Percentiles rank a stretch among this genome's conserved stretches.
Conservation (phyloP, 2,329 filamentous ascomycete genomes). For the Emergomyces pasteurianus region DNA sequence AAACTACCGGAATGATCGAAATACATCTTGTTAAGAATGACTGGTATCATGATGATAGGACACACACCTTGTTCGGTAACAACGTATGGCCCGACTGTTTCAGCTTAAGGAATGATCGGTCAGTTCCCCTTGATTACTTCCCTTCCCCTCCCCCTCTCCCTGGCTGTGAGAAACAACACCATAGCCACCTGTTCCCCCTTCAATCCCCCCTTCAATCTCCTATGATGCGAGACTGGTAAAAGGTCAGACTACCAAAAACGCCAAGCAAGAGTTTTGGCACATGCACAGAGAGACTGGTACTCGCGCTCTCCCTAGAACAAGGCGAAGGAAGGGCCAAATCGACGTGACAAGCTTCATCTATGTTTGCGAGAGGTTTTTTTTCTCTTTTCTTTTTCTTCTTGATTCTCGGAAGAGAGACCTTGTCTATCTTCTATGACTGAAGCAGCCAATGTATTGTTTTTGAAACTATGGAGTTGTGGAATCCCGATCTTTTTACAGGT, state of each 20-base stretch:
- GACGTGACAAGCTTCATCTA: background rate
- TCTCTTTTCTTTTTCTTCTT: background rate
- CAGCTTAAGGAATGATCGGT: background rate
- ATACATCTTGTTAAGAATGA: background rate
- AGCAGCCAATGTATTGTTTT: background rate
- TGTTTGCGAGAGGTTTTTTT: background rate
- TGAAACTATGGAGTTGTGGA: background rate
- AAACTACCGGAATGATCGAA: background rate
- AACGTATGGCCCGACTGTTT: background rate
- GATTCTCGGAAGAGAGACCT: background rate
- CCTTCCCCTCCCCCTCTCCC: background rate
- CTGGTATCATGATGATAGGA: background rate
- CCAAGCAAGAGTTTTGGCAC: slow-evolving; percentile 11
- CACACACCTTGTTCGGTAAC: background rate
- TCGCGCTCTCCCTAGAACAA: background rate
- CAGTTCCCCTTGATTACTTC: background rate
- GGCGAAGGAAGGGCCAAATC: background rate
- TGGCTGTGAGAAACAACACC: no score
- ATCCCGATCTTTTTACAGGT: background rate
- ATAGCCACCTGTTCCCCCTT: no score
- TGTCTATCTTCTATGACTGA: background rate
- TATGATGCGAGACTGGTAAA: slow-evolving; percentile 36
- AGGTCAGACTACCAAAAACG: slow-evolving; percentile 28
- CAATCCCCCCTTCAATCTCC: no score
- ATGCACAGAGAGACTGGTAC: background rate